Evolutionary conservation across 257 asterid genomes (phyloP).

Genomic region (Nyctanthes arbortristis): DNA sequence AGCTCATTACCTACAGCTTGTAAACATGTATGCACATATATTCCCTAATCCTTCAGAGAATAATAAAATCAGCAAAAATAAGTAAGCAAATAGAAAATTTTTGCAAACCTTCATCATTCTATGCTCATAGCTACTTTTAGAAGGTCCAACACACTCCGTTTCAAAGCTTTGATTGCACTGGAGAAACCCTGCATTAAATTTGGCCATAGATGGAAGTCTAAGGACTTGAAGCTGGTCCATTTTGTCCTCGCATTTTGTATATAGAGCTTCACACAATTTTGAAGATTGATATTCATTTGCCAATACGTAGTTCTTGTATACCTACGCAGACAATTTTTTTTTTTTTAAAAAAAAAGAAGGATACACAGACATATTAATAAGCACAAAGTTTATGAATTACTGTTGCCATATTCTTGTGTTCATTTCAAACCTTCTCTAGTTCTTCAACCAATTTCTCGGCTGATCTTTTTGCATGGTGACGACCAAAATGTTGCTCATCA

Average conservation of each 20-base stretch:
- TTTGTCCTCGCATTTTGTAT: slow-evolving; percentile 79
- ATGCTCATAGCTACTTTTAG: slow-evolving; percentile 72
- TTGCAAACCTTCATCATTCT: slow-evolving; percentile 83
- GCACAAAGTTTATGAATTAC: slow-evolving; percentile 14
- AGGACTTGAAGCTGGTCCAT: slow-evolving; percentile 97
- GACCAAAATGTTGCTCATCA: slow-evolving; percentile 96
- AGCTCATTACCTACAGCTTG: too few species aligned
- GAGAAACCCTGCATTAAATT: slow-evolving; percentile 88
- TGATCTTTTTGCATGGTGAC: slow-evolving; percentile 86
- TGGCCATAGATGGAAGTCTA: slow-evolving; percentile 97
- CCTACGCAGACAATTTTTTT: slow-evolving; percentile 52
- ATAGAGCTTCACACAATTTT: slow-evolving; percentile 80
- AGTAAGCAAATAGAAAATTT: not conserved
- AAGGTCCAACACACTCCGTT: slow-evolving; percentile 86
- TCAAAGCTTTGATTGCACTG: slow-evolving; percentile 91
- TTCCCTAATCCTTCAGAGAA: not conserved
- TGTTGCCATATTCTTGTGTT: slow-evolving; percentile 3
- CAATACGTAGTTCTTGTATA: slow-evolving; percentile 59
- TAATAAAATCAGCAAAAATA: slow-evolving; percentile 9
- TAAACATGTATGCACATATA: too few species aligned
- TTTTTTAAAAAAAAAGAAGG: too few species aligned
- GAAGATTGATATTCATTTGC: slow-evolving; percentile 84
- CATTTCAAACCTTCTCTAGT: slow-evolving; percentile 59
- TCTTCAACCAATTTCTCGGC: slow-evolving; percentile 77
- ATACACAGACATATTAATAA: slow-evolving; percentile 29